A percentile compares a stretch with the other conserved stretches of the same genome.
These are phyloP conservation scores for Acacia melanoxylon DNA, from an alignment of 306 rosid genomes.

Conservation along the genomic window DNA sequence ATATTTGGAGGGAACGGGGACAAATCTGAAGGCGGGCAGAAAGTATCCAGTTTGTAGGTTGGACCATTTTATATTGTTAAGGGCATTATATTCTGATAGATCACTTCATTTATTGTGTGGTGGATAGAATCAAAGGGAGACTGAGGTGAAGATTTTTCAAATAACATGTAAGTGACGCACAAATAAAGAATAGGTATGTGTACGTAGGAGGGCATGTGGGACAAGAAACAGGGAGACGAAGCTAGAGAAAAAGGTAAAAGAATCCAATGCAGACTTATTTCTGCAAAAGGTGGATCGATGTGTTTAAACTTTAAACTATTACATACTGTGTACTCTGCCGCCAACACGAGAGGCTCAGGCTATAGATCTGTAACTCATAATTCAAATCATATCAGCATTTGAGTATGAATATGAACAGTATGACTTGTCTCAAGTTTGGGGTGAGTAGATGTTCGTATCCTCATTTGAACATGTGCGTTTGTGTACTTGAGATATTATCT, in stretches of 20 bases:
- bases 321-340: background rate
- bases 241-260: background rate
- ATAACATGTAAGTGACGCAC: background rate
- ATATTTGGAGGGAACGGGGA: background rate
- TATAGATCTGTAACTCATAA: no score
- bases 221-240: slow-evolving; percentile 5
- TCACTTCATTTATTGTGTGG: background rate
- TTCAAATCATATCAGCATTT: no score
- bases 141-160: background rate
- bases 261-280: background rate
- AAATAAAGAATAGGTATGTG: background rate
- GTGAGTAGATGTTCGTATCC: background rate
- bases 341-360: background rate
- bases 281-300: background rate
- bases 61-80: background rate
- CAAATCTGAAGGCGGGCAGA: background rate
- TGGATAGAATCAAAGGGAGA: background rate
- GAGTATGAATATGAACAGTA: background rate
- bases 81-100: background rate
- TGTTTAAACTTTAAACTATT: background rate
- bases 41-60: background rate
- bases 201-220: background rate
- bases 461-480: background rate
- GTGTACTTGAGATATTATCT: no score
- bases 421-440: background rate